Evolutionary conservation across 192 early-diverging fungal genomes (phyloP).

Genomic region (Backusella psychrophila): DNA sequence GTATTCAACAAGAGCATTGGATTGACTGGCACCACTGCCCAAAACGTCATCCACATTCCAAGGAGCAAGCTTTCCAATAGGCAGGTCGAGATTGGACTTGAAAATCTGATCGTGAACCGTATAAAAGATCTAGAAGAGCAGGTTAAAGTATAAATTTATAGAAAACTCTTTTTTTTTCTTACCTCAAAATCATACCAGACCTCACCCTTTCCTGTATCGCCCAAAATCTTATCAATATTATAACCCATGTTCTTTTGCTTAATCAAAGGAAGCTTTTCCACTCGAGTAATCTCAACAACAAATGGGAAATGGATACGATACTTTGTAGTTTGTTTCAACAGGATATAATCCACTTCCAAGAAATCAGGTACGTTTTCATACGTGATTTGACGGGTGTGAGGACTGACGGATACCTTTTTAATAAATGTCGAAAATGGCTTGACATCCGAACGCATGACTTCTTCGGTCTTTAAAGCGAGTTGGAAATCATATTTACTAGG

Average conservation of each 20-base stretch:
- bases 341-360: conserved; percentile 32
- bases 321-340: conserved; percentile 25
- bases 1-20: conserved; percentile 25
- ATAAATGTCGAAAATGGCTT: conserved; percentile 45
- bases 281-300: conserved; percentile 36
- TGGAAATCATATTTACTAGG: conserved; percentile 41
- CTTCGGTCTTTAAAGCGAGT: conserved; percentile 21
- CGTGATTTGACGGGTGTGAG: conserved; percentile 17
- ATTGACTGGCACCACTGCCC: conserved; percentile 12
- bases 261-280: conserved; percentile 27
- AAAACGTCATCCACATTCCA: conserved; percentile 41
- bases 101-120: conserved; percentile 17
- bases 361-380: conserved; percentile 40
- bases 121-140: conserved; percentile 18
- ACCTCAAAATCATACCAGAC: conserved; percentile 41
- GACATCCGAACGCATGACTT: conserved; percentile 30
- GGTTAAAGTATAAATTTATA: too few species aligned
- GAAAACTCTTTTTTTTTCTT: not conserved
- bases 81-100: conserved; percentile 25
- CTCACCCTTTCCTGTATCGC: conserved; percentile 26
- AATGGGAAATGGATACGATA: conserved; percentile 42
- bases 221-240: conserved; percentile 21
- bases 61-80: conserved; percentile 27
- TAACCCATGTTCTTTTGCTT: conserved; percentile 17
- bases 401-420: conserved; percentile 38